Percentiles rank a stretch among this genome's conserved stretches.
Conservation (phyloP, 257 asterid genomes). For the Solanum gracilifrons region DNA sequence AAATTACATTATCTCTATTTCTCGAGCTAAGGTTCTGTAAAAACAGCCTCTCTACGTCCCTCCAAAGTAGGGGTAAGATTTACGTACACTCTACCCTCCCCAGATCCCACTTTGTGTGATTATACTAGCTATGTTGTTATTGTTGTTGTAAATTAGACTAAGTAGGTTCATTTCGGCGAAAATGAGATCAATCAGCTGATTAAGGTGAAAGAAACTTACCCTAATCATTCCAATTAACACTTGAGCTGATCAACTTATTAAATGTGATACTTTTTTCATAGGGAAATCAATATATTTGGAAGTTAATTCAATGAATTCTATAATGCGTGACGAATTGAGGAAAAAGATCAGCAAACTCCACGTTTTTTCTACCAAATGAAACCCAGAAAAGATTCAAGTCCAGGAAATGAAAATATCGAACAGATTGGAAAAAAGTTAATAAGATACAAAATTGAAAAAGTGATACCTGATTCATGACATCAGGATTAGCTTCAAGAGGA, state of each 20-base stretch:
- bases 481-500: slow-evolving; percentile 98
- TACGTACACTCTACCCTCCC: not conserved
- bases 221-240: not conserved
- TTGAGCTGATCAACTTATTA: not conserved
- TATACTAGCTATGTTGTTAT: not conserved
- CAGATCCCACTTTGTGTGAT: not conserved
- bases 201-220: not conserved
- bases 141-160: not conserved
- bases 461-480: slow-evolving; percentile 85
- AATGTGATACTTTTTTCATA: not conserved
- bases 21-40: not conserved
- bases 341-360: not conserved
- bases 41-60: not conserved
- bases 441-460: not conserved
- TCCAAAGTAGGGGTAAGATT: not conserved
- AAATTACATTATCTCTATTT: not conserved
- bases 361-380: not conserved
- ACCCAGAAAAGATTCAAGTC: not conserved
- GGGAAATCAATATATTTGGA: not conserved
- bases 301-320: not conserved
- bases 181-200: not conserved
- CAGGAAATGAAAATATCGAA: not conserved
- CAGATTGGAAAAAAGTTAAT: not conserved
- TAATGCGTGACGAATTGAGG: not conserved
- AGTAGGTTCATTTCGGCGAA: not conserved